Conservation (phyloP, 306 rosid genomes). For the Castanea crenata region DNA sequence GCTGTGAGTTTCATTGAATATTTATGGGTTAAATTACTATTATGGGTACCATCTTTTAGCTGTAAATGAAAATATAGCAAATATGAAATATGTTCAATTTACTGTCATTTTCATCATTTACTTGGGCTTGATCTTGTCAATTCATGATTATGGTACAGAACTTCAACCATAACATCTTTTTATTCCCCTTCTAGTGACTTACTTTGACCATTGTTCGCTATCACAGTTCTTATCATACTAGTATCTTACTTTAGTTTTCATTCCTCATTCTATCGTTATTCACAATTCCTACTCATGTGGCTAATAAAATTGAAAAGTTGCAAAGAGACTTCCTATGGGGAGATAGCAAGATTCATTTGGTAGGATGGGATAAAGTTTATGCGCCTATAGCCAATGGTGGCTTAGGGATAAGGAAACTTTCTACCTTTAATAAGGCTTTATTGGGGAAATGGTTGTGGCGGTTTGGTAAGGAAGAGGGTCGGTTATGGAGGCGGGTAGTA, state of each 20-base stretch:
- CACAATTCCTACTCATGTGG: too few species aligned
- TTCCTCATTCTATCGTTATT: background rate
- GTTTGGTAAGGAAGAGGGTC: too few species aligned
- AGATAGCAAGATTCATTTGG: too few species aligned
- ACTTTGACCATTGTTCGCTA: constrained; percentile 7
- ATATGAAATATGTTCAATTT: background rate
- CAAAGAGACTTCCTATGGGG: too few species aligned
- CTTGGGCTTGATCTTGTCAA: constrained; percentile 8
- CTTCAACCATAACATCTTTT: background rate
- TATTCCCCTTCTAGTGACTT: background rate
- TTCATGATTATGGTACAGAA: background rate
- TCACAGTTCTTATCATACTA: background rate
- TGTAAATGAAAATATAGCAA: background rate
- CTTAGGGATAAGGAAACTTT: too few species aligned
- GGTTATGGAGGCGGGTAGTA: too few species aligned
- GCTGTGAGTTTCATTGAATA: constrained; percentile 64
- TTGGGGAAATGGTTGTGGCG: too few species aligned
- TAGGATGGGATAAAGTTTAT: too few species aligned
- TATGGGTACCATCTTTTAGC: background rate
- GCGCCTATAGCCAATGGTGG: too few species aligned
- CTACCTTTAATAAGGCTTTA: too few species aligned
- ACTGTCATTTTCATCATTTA: background rate
- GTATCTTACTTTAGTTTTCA: constrained; percentile 13
- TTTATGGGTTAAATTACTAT: background rate
- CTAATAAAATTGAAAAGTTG: too few species aligned